Evolutionary conservation across 2,329 filamentous ascomycete species (phyloP).

Genomic region (Neonectria neomacrospora): DNA sequence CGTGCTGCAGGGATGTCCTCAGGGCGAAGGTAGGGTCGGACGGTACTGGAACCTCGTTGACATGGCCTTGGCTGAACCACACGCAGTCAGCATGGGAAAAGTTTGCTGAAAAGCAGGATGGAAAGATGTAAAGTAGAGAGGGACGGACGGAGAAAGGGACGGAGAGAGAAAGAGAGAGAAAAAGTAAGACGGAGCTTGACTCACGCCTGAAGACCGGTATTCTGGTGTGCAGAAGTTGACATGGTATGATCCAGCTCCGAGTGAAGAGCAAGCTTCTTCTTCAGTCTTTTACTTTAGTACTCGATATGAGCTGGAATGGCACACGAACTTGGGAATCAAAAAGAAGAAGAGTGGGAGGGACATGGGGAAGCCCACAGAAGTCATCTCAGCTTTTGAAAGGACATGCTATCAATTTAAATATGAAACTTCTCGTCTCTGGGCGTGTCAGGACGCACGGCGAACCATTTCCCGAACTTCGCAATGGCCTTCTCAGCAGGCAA

Average conservation of each 20-base stretch:
- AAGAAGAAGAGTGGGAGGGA: background rate
- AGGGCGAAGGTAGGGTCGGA: slow-evolving; percentile 2
- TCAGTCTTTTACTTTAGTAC: too few relatives aligned
- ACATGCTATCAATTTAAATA: too few relatives aligned
- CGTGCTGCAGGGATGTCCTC: background rate
- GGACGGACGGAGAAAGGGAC: background rate
- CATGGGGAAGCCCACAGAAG: background rate
- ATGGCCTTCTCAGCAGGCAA: too few relatives aligned
- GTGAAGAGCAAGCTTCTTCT: too few relatives aligned
- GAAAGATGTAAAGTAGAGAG: background rate
- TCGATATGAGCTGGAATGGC: background rate
- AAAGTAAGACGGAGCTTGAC: background rate
- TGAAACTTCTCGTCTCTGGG: too few relatives aligned
- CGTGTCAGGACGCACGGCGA: too few relatives aligned
- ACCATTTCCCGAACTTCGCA: too few relatives aligned
- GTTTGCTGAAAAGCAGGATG: background rate
- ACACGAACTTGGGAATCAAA: background rate
- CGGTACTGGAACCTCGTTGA: background rate
- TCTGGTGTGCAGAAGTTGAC: background rate
- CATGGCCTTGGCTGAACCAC: background rate
- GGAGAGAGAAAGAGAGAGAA: background rate
- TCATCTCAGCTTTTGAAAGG: too few relatives aligned
- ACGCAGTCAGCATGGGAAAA: background rate
- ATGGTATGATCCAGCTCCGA: background rate
- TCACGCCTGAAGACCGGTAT: background rate